Percentiles rank a stretch among this genome's conserved stretches.
Evolutionary conservation across 2,329 filamentous ascomycete species (phyloP).

Genomic region (Aspergillus brunneoviolaceus): DNA sequence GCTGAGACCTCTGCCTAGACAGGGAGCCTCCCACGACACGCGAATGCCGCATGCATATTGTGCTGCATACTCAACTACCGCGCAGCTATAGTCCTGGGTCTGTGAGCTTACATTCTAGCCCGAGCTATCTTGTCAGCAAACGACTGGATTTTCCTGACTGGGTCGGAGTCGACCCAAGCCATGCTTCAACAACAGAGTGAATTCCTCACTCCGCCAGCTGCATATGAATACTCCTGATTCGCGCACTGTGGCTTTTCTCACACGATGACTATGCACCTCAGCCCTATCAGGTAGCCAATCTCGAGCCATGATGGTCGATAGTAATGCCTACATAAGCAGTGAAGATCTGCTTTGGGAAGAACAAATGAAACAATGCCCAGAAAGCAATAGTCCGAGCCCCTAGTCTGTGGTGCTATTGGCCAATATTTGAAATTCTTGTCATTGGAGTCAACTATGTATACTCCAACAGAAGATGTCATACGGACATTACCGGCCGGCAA

Average conservation of each 20-base stretch:
- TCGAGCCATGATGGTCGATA: neutral
- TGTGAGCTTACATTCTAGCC: neutral
- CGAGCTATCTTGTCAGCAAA: neutral
- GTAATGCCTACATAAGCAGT: conserved; percentile 1
- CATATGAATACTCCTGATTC: neutral
- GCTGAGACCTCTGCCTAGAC: conserved; percentile 1
- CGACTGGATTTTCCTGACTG: neutral
- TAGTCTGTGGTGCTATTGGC: neutral
- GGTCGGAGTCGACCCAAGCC: neutral
- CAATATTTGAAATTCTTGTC: neutral
- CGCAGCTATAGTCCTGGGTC: neutral
- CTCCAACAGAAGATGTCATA: neutral
- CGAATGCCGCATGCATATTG: conserved; percentile 4
- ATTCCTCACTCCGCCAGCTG: neutral
- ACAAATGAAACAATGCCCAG: neutral
- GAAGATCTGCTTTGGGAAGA: neutral
- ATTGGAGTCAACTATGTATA: neutral
- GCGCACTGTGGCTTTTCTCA: neutral
- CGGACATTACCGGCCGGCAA: neutral
- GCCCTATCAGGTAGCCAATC: conserved; percentile 10
- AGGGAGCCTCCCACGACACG: neutral
- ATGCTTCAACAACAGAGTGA: neutral
- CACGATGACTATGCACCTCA: conserved; percentile 1
- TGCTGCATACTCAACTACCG: neutral
- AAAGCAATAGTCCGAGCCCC: neutral